Conservation (phyloP, 2,329 filamentous ascomycete species). For the Aquanectria penicillioides region DNA sequence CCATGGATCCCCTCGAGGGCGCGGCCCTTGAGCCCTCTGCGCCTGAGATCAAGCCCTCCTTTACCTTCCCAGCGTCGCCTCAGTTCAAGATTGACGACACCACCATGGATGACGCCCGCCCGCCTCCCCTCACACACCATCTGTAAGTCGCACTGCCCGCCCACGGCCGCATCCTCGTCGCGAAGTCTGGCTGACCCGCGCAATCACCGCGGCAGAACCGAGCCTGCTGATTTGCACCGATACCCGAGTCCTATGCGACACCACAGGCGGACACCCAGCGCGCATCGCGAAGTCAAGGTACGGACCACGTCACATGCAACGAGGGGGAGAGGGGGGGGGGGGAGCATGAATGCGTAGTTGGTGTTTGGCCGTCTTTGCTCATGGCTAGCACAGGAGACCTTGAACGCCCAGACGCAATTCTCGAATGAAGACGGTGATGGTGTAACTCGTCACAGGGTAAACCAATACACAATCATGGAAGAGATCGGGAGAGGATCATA, state of each 20-base stretch:
- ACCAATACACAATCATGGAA: conserved; percentile 93
- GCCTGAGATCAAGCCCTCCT: conserved; percentile 33
- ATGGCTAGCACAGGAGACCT: conserved; percentile 75
- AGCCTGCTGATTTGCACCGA: conserved; percentile 50
- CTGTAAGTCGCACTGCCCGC: conserved; percentile 51
- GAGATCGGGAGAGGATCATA: conserved; percentile 98
- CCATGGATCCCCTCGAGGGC: conserved; percentile 36
- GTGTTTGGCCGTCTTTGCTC: conserved; percentile 9
- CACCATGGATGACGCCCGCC: conserved; percentile 37
- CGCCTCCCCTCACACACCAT: conserved; percentile 49
- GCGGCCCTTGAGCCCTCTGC: no score
- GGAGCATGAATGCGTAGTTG: not conserved
- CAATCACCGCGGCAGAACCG: conserved; percentile 49
- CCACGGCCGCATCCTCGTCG: not conserved
- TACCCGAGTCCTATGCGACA: conserved; percentile 67
- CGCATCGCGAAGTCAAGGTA: conserved; percentile 68
- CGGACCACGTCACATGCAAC: not conserved
- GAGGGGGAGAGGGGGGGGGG: no score
- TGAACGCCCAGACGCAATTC: conserved; percentile 89
- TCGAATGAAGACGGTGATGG: conserved; percentile 86
- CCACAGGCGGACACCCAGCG: conserved; percentile 66
- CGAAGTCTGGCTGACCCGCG: conserved; percentile 12
- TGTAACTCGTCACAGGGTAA: conserved; percentile 84
- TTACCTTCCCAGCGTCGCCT: conserved; percentile 43
- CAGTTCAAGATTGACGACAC: conserved; percentile 45